Evolutionary conservation across 805 yeast species (phyloP).

Genomic region (Lipomyces sp.): DNA sequence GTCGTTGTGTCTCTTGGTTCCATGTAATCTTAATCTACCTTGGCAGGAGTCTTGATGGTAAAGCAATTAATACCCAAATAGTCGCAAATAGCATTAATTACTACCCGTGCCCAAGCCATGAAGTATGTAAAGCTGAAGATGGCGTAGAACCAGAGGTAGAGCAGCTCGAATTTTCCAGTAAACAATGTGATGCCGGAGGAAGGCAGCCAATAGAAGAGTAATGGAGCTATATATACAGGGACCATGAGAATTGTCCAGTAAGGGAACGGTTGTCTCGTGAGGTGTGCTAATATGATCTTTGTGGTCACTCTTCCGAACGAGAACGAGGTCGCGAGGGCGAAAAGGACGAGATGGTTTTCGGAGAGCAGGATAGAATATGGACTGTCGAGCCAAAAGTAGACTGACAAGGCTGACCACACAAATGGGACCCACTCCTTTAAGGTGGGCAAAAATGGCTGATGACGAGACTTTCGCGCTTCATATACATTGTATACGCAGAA

Average conservation of each 20-base stretch:
- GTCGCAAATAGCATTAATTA: conserved; percentile 76
- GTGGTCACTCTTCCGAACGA: conserved; percentile 79
- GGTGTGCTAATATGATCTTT: conserved; percentile 72
- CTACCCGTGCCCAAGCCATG: conserved; percentile 70
- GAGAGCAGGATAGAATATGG: conserved; percentile 55
- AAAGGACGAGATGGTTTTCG: conserved; percentile 61
- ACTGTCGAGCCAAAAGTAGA: conserved; percentile 53
- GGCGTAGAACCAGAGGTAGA: conserved; percentile 58
- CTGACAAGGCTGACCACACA: conserved; percentile 56
- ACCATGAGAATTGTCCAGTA: conserved; percentile 68
- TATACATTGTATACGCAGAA: conserved; percentile 60
- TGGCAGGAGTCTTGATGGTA: conserved; percentile 43
- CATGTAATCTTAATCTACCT: neutral
- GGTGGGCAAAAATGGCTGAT: conserved; percentile 46
- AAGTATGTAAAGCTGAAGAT: conserved; percentile 71
- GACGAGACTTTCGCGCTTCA: conserved; percentile 50
- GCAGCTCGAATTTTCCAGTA: conserved; percentile 44
- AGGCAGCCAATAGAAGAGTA: conserved; percentile 55
- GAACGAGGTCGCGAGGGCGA: conserved; percentile 80
- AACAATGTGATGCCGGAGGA: conserved; percentile 44
- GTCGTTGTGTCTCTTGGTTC: neutral
- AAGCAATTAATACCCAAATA: conserved; percentile 86
- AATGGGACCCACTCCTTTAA: conserved; percentile 72
- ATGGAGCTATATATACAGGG: conserved; percentile 45
- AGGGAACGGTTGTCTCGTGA: conserved; percentile 84